phyloP scores from a whole-genome alignment of 1,284 basidiomycete species.

The Cutaneotrichosporon mucoides region DNA sequence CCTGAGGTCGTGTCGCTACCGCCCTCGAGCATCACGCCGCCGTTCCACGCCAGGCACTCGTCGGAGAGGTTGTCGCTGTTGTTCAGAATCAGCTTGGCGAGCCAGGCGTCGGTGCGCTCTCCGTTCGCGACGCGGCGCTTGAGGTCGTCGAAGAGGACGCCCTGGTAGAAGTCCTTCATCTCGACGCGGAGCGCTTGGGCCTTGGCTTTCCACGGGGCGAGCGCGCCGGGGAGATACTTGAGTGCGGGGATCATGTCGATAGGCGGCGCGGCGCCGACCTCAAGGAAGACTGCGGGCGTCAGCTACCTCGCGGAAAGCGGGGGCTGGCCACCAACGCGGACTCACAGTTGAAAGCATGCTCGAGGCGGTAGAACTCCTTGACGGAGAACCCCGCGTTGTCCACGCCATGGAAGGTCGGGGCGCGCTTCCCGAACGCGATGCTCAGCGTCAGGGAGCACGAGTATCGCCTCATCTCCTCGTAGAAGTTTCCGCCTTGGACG shows the following conservation, averaged over 20 bases:
- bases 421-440: conserved; percentile 11
- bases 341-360: conserved; percentile 13
- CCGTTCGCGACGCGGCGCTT: conserved; percentile 8
- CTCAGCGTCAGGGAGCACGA: conserved; percentile 5
- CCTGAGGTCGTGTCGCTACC: conserved; percentile 10
- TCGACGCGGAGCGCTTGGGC: conserved; percentile 4
- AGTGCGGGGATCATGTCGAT: conserved; percentile 10
- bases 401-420: conserved; percentile 4
- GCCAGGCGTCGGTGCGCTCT: conserved; percentile 5
- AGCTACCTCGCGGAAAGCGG: too few relatives aligned
- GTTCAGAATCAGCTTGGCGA: conserved; percentile 3
- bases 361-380: conserved; percentile 13
- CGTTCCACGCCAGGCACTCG: conserved; percentile 10
- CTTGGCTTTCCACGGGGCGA: conserved; percentile 10
- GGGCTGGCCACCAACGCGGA: background rate
- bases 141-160: conserved; percentile 2
- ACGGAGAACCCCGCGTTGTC: conserved; percentile 6
- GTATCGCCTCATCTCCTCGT: conserved; percentile 12
- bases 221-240: conserved; percentile 10
- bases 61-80: conserved; percentile 6
- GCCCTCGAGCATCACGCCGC: conserved; percentile 13
- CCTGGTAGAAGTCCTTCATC: conserved; percentile 8
- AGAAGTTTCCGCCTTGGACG: conserved; percentile 5
- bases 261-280: conserved; percentile 9
- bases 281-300: conserved; percentile 10